Evolutionary conservation across 768 basidiomycete genomes (phyloP).

Genomic region (Tricholomella constricta): DNA sequence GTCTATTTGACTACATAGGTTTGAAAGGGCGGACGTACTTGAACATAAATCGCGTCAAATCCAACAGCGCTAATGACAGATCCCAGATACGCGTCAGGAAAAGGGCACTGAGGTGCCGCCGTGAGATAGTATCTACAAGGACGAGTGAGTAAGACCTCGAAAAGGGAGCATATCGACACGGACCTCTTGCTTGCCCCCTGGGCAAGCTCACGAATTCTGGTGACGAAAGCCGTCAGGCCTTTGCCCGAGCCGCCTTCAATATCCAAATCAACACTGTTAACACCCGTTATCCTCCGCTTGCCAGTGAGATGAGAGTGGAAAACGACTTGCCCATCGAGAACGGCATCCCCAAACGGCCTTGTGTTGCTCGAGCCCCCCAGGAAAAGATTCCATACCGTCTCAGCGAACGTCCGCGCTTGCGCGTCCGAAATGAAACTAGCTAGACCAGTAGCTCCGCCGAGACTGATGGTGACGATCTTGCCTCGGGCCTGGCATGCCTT

Average conservation of each 20-base stretch:
- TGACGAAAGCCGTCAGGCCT: constrained; percentile 56
- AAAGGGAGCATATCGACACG: not conserved
- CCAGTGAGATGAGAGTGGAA: not conserved
- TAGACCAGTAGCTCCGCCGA: constrained; percentile 64
- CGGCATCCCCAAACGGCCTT: constrained; percentile 70
- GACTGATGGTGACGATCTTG: constrained; percentile 56
- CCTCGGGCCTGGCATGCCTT: constrained; percentile 63
- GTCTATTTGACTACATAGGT: not conserved
- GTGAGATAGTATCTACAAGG: constrained; percentile 60
- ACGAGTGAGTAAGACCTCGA: too few relatives aligned
- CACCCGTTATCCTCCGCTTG: not conserved
- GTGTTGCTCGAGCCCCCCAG: constrained; percentile 57
- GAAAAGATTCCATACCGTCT: constrained; percentile 74
- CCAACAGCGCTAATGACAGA: constrained; percentile 57
- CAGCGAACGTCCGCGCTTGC: constrained; percentile 59
- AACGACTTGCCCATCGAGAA: constrained; percentile 66
- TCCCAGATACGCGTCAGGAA: constrained; percentile 63
- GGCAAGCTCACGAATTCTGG: constrained; percentile 50
- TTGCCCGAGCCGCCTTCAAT: constrained; percentile 62
- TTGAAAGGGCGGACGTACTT: constrained; percentile 2
- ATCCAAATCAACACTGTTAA: constrained; percentile 61
- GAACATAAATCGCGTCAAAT: constrained; percentile 72
- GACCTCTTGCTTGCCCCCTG: constrained; percentile 54
- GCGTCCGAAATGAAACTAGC: constrained; percentile 58
- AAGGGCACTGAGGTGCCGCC: constrained; percentile 67